These are phyloP conservation scores for Trametes punicea DNA, from an alignment of 768 basidiomycete genomes.

Conservation along the genomic window DNA sequence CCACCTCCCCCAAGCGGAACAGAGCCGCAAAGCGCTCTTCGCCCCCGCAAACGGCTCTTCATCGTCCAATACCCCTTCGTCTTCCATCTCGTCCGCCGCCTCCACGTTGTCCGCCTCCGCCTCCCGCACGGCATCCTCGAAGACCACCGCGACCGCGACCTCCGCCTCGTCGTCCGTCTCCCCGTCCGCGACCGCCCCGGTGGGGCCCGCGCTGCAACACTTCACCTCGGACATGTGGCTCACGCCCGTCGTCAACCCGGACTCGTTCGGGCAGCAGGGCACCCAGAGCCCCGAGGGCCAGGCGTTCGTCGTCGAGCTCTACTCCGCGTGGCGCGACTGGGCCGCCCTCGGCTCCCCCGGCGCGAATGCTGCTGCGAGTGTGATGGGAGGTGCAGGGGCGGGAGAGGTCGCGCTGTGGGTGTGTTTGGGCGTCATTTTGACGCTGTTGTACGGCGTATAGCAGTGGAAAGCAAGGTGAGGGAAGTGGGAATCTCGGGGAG, in stretches of 20 bases:
- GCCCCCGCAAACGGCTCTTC: constrained; percentile 6
- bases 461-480: not conserved
- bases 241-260: constrained; percentile 72
- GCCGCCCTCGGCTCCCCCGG: constrained; percentile 51
- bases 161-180: not conserved
- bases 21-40: constrained; percentile 41
- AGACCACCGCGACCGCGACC: constrained; percentile 1
- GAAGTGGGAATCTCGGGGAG: not conserved
- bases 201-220: constrained; percentile 35
- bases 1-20: constrained; percentile 57
- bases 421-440: not conserved
- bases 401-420: not conserved
- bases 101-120: not conserved
- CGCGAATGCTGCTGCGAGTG: constrained; percentile 35
- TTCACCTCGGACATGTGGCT: constrained; percentile 65
- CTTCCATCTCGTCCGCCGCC: constrained; percentile 1
- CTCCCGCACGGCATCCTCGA: constrained; percentile 6
- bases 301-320: constrained; percentile 74
- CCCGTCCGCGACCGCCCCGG: not conserved
- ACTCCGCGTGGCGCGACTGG: constrained; percentile 80
- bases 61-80: not conserved
- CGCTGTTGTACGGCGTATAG: not conserved
- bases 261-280: constrained; percentile 47
- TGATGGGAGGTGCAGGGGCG: not conserved
- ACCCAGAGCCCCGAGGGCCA: constrained; percentile 67